Evolutionary conservation across 2,329 filamentous ascomycete genomes (phyloP).

Genomic region (Zymoseptoria ardabiliae): DNA sequence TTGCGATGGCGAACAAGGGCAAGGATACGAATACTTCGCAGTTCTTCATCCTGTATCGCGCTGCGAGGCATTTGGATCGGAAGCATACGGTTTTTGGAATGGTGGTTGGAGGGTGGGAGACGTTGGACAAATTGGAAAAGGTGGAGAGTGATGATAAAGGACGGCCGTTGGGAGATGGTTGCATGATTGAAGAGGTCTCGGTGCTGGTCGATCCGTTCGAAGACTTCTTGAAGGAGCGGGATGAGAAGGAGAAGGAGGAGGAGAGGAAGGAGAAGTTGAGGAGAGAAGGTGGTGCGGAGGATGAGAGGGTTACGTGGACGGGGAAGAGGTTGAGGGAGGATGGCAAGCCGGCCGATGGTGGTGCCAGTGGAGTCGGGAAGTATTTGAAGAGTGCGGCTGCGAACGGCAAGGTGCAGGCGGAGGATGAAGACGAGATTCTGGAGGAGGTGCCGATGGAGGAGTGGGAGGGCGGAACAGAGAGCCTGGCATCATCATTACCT

Average conservation of each 20-base stretch:
- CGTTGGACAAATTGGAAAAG: slow-evolving; percentile 68
- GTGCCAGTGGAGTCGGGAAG: slow-evolving; percentile 58
- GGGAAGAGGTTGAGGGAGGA: slow-evolving; percentile 76
- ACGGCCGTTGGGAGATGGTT: slow-evolving; percentile 62
- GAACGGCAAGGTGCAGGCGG: slow-evolving; percentile 19
- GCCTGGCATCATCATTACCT: slow-evolving; percentile 51
- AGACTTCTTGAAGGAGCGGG: slow-evolving; percentile 69
- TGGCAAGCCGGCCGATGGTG: slow-evolving; percentile 49
- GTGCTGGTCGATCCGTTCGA: slow-evolving; percentile 93
- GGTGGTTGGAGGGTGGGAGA: slow-evolving; percentile 63
- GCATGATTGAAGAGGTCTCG: slow-evolving; percentile 72
- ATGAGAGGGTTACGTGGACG: slow-evolving; percentile 91
- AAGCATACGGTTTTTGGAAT: slow-evolving; percentile 97
- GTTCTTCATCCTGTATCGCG: slow-evolving; percentile 87
- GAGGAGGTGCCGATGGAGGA: slow-evolving; percentile 40
- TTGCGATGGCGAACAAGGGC: slow-evolving; percentile 97
- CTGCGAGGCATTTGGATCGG: slow-evolving; percentile 75
- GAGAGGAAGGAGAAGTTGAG: slow-evolving; percentile 57
- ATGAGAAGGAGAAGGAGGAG: slow-evolving; percentile 50
- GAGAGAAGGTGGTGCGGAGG: slow-evolving; percentile 65
- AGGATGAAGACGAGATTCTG: slow-evolving; percentile 48
- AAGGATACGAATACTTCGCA: slow-evolving; percentile 96
- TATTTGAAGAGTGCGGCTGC: slow-evolving; percentile 60
- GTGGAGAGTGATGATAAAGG: slow-evolving; percentile 67
- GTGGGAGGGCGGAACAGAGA: slow-evolving; percentile 54